Conservation (phyloP, 257 asterid genomes). For the Lavandula angustifolia region DNA sequence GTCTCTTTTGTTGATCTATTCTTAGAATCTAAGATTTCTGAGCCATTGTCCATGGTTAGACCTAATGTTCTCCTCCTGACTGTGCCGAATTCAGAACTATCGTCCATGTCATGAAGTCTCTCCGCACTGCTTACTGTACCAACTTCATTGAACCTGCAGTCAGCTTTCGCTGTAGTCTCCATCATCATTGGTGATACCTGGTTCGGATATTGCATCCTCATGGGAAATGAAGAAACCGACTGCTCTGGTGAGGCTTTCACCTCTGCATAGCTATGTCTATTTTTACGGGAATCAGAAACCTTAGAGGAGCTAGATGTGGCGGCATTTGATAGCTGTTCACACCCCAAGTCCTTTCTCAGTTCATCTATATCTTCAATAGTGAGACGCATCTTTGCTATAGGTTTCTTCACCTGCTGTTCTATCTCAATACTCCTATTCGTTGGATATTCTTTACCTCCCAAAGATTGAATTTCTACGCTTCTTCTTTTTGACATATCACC, state of each 20-base stretch:
- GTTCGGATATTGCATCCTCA: constrained; percentile 44
- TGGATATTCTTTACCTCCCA: constrained; percentile 43
- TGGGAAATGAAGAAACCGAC: constrained; percentile 93
- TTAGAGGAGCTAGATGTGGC: constrained; percentile 97
- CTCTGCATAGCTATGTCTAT: constrained; percentile 46
- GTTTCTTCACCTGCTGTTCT: constrained; percentile 45
- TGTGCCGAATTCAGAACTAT: constrained; percentile 36
- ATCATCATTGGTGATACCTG: constrained; percentile 42
- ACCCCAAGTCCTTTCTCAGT: constrained; percentile 68
- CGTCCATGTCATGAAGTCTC: constrained; percentile 42
- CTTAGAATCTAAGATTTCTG: constrained; percentile 37
- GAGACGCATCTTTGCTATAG: constrained; percentile 35
- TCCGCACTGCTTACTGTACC: constrained; percentile 36
- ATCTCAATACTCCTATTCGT: constrained; percentile 39
- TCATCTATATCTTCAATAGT: constrained; percentile 65
- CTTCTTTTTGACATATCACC: constrained; percentile 40
- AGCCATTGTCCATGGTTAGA: constrained; percentile 31
- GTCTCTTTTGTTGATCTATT: constrained; percentile 35
- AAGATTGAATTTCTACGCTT: constrained; percentile 33
- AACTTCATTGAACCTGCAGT: constrained; percentile 37
- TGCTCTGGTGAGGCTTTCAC: constrained; percentile 80
- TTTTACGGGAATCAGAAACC: constrained; percentile 74
- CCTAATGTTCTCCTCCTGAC: constrained; percentile 42
- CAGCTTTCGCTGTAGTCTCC: constrained; percentile 40
- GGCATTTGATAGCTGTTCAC: constrained; percentile 57